Evolutionary conservation across 2,329 filamentous ascomycete species (phyloP).

Genomic region (Ceratocystis harringtonii): DNA sequence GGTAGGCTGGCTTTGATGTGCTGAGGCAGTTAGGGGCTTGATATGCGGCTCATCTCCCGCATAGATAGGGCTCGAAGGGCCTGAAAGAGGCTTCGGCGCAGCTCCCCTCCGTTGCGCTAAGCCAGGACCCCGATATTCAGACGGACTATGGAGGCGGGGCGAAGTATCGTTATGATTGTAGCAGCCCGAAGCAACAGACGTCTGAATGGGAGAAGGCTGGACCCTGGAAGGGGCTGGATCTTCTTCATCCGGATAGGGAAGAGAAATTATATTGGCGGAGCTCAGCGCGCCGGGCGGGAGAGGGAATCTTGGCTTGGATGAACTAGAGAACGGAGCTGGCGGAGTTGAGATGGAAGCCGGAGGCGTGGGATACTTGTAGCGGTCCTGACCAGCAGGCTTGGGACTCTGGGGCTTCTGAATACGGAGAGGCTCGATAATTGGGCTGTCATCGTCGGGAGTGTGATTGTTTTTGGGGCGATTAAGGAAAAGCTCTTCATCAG

Average conservation of each 20-base stretch:
- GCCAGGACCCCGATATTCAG: slow-evolving; percentile 44
- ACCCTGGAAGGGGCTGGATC: slow-evolving; percentile 27
- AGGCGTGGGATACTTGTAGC: slow-evolving; percentile 38
- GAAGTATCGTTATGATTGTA: slow-evolving; percentile 35
- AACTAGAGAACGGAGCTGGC: slow-evolving; percentile 27
- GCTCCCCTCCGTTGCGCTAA: slow-evolving; percentile 71
- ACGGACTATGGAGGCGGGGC: slow-evolving; percentile 39
- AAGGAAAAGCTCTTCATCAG: slow-evolving; percentile 76
- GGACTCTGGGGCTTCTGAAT: slow-evolving; percentile 68
- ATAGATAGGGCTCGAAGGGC: slow-evolving; percentile 60
- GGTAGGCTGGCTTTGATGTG: slow-evolving; percentile 26
- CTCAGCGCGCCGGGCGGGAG: slow-evolving; percentile 55
- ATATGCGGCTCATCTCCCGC: slow-evolving; percentile 73
- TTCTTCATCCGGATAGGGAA: slow-evolving; percentile 62
- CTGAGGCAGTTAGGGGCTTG: slow-evolving; percentile 37
- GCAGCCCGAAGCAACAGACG: slow-evolving; percentile 31
- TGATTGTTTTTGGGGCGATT: slow-evolving; percentile 32
- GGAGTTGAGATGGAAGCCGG: slow-evolving; percentile 26
- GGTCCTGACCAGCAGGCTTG: slow-evolving; percentile 30
- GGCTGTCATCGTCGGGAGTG: slow-evolving; percentile 45
- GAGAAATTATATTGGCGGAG: slow-evolving; percentile 40
- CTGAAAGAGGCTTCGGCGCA: slow-evolving; percentile 68
- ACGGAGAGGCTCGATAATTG: slow-evolving; percentile 67
- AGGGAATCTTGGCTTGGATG: slow-evolving; percentile 43
- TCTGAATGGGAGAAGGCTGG: slow-evolving; percentile 24